phyloP scores from a whole-genome alignment of 495 filamentous ascomycete genomes.

The Lichina pygmaea region DNA sequence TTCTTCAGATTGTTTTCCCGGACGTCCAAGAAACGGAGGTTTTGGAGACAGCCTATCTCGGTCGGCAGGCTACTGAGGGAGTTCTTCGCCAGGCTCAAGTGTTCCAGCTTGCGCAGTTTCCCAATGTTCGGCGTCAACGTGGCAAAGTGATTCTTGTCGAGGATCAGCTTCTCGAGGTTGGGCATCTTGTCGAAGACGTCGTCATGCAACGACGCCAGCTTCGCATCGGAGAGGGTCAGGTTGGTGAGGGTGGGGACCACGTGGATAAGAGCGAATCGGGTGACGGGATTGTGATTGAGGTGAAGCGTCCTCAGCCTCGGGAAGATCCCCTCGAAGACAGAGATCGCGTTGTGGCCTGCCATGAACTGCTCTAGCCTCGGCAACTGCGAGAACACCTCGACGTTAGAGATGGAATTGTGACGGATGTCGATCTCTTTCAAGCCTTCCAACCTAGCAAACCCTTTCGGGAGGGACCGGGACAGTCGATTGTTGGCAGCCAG shows the following conservation, averaged over 20 bases:
- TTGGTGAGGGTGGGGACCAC: conserved; percentile 55
- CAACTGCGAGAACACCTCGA: conserved; percentile 58
- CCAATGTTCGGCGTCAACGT: conserved; percentile 65
- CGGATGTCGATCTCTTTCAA: conserved; percentile 82
- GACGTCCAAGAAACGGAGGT: conserved; percentile 63
- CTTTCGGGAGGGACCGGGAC: conserved; percentile 38
- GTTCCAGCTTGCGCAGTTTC: conserved; percentile 55
- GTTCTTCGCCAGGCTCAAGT: conserved; percentile 85
- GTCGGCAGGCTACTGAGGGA: conserved; percentile 53
- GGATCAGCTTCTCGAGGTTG: conserved; percentile 57
- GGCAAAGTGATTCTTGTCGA: conserved; percentile 90
- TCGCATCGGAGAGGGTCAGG: conserved; percentile 66
- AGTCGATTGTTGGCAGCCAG: conserved; percentile 90
- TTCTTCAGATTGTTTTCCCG: conserved; percentile 76
- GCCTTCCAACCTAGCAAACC: conserved; percentile 40
- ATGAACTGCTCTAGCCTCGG: conserved; percentile 68
- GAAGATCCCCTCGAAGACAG: conserved; percentile 65
- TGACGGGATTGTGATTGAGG: conserved; percentile 80
- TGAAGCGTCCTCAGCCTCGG: conserved; percentile 56
- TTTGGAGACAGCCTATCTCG: conserved; percentile 61
- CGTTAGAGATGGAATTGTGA: conserved; percentile 66
- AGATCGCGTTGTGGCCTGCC: conserved; percentile 74
- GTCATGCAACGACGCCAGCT: conserved; percentile 64
- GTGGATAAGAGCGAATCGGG: conserved; percentile 49
- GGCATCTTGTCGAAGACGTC: conserved; percentile 66